phyloP scores from a whole-genome alignment of 2,329 filamentous ascomycete genomes.

The Pseudogymnoascus sp. region DNA sequence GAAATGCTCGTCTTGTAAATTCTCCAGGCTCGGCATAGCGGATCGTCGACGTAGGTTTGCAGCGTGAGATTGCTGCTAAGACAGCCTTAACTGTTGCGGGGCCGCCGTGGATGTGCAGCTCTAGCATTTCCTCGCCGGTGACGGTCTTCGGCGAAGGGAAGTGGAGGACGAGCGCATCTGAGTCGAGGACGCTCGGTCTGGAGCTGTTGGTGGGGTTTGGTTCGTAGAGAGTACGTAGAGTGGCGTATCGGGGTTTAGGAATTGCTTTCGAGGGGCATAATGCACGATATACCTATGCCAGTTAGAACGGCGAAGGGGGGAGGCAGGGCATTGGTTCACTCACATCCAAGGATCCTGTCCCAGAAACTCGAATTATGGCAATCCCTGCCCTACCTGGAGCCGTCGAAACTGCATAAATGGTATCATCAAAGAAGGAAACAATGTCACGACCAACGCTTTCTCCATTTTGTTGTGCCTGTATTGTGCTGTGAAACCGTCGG shows the following conservation, averaged over 20 bases:
- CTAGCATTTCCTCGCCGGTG: conserved; percentile 87
- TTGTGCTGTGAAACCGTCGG: not conserved
- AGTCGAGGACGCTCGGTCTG: conserved; percentile 54
- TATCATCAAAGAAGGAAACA: conserved; percentile 33
- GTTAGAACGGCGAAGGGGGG: not conserved
- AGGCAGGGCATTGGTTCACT: conserved; percentile 15
- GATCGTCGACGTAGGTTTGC: conserved; percentile 37
- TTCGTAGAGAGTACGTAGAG: conserved; percentile 67
- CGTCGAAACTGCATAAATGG: conserved; percentile 89
- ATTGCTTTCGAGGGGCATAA: conserved; percentile 49
- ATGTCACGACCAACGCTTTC: not conserved
- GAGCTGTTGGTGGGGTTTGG: conserved; percentile 36
- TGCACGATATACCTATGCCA: conserved; percentile 52
- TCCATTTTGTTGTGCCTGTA: not conserved
- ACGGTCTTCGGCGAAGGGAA: conserved; percentile 77
- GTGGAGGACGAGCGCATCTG: conserved; percentile 71
- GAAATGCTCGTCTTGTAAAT: conserved; percentile 87
- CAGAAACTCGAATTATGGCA: conserved; percentile 82
- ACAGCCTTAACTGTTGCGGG: conserved; percentile 83
- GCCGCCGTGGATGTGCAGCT: conserved; percentile 91
- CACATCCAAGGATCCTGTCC: conserved; percentile 64
- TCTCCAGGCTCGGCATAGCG: conserved; percentile 92
- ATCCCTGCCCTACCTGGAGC: conserved; percentile 81
- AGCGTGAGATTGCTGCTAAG: conserved; percentile 60
- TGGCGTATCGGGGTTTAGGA: conserved; percentile 57